Conservation (phyloP, 805 yeast species). For the Hanseniaspora guilliermondii region DNA sequence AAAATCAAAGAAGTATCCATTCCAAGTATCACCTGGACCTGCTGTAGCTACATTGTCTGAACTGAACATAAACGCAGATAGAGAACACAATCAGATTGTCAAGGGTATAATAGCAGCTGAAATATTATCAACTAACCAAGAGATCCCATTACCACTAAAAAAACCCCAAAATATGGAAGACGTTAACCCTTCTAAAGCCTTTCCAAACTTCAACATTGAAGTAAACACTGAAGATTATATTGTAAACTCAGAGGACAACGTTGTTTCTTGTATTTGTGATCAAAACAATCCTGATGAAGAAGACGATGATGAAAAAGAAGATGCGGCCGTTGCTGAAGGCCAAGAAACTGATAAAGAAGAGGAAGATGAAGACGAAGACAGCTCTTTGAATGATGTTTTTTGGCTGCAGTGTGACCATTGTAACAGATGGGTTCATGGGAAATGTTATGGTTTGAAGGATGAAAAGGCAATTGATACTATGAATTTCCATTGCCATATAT, state of each 20-base stretch:
- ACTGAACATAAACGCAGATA: neutral
- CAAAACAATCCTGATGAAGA: slow-evolving; percentile 38
- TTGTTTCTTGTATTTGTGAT: slow-evolving; percentile 81
- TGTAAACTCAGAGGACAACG: slow-evolving; percentile 71
- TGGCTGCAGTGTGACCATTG: slow-evolving; percentile 91
- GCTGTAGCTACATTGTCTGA: slow-evolving; percentile 9
- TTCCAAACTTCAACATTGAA: neutral
- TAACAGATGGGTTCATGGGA: slow-evolving; percentile 87
- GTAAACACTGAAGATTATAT: slow-evolving; percentile 32
- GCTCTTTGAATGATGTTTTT: slow-evolving; percentile 62
- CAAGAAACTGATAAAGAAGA: neutral
- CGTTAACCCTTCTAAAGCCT: neutral
- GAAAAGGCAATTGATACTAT: slow-evolving; percentile 41
- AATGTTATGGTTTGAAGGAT: slow-evolving; percentile 69
- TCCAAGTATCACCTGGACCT: slow-evolving; percentile 5
- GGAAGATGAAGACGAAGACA: slow-evolving; percentile 7
- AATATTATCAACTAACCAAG: slow-evolving; percentile 72
- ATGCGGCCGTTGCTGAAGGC: neutral
- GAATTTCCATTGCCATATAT: slow-evolving; percentile 8
- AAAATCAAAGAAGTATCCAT: neutral
- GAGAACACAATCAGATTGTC: slow-evolving; percentile 10
- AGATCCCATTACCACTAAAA: slow-evolving; percentile 49
- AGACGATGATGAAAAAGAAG: slow-evolving; percentile 2
- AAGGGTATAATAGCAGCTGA: slow-evolving; percentile 70
- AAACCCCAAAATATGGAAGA: slow-evolving; percentile 14